Base-by-base conservation (phyloP, 2,329 filamentous ascomycete genomes). In the Aspergillus phoenicis region DNA sequence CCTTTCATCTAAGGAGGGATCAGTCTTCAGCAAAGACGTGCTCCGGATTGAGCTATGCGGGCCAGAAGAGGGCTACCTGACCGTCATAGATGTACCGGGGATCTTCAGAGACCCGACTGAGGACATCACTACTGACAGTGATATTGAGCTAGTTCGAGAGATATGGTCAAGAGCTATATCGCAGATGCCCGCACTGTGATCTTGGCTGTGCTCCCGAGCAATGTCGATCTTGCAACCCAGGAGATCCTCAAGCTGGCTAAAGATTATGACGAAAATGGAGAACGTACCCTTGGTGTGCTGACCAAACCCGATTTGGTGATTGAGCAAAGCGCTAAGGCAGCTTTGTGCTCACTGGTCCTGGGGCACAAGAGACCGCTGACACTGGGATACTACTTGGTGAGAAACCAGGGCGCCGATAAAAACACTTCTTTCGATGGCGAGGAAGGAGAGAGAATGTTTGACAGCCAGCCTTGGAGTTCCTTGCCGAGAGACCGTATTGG, bases 291-390 rank as follows among this genome's bases (percentile, higher is more conserved):
- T 0, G 78, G 79, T 0, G 73, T 83, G 3, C 75, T 89, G 0
- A 89, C 86, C 0, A 89, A 89, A 64, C 83, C 85, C 0, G 87
- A 90, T 59, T 73, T 88, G 0, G 80, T 82, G 13, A 49, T 24
- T 7, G 45, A 49, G 45, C 24, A 28, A 15, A 49, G 45, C 7
- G 71, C 77, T 43, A 61, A 65, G 28, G 74, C 24, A 26, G 13
- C 24, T 17, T 17, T 30, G 22, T 49, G 45, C 24, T 28, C 45
- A n/a, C n/a, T 52, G 22, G 26, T 58, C 5, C 20, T 51, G 17
- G 38, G 24, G 1, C 11, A 28, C 7, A 48, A 38, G 17, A 51
- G 36, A 28, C 26, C 45, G 13, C 36, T 47, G 13, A 30, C 36
- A 24, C 36, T 58, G 4, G 56, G 48, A 24, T 58, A 48, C 17